Evolutionary conservation across 192 early-diverging fungal genomes (phyloP).

Genomic region (Gorgonomyces haynaldii): DNA sequence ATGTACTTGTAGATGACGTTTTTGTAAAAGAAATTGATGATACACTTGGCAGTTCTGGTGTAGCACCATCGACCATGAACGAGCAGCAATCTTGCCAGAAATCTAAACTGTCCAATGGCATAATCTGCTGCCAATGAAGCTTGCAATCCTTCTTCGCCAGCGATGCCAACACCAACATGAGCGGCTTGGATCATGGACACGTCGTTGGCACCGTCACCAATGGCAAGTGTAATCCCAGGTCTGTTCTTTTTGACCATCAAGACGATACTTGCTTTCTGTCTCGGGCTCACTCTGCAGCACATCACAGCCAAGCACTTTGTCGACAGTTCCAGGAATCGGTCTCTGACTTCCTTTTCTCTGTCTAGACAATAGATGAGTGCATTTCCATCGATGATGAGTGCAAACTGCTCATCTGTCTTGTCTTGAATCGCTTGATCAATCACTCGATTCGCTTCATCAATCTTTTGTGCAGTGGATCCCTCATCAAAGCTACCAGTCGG

Average conservation of each 20-base stretch:
- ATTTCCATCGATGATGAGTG: constrained; percentile 85
- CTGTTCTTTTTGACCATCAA: constrained; percentile 62
- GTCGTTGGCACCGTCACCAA: constrained; percentile 96
- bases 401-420: constrained; percentile 54
- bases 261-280: constrained; percentile 96
- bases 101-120: constrained; percentile 84
- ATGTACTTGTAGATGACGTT: constrained; percentile 70
- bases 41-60: constrained; percentile 70
- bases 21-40: constrained; percentile 91
- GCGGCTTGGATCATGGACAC: constrained; percentile 98
- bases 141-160: constrained; percentile 89
- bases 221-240: constrained; percentile 42
- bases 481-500: too few relatives aligned
- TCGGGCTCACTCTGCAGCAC: constrained; percentile 89
- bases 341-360: constrained; percentile 35
- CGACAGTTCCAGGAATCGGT: constrained; percentile 58
- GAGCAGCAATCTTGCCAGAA: constrained; percentile 66
- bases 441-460: constrained; percentile 16
- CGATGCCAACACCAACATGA: constrained; percentile 87
- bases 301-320: constrained; percentile 78
- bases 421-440: too few relatives aligned
- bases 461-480: constrained; percentile 1
- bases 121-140: constrained; percentile 90
- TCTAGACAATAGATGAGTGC: constrained; percentile 68
- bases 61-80: constrained; percentile 94